Percentiles rank a stretch among this genome's conserved stretches.
Evolutionary conservation across 495 filamentous ascomycete species (phyloP).

Genomic region (Aspergillus haitiensis): DNA sequence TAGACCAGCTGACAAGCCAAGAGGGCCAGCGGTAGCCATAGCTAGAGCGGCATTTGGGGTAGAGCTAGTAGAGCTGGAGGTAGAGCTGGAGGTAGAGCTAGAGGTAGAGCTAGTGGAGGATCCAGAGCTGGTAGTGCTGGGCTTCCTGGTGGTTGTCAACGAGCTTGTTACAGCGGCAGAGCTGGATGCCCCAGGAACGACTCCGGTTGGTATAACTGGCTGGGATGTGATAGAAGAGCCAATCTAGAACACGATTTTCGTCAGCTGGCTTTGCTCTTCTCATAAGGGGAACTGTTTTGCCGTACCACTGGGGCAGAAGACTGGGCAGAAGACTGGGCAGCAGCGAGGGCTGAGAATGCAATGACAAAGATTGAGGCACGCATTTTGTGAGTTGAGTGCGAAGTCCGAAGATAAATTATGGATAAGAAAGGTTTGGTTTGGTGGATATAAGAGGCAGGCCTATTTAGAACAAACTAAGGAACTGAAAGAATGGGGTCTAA

Average conservation of each 20-base stretch:
- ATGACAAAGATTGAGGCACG: conserved; percentile 42
- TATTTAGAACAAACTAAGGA: background rate
- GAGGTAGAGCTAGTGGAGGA: conserved; percentile 4
- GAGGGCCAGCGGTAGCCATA: conserved; percentile 39
- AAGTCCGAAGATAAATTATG: conserved; percentile 1
- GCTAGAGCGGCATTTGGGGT: conserved; percentile 33
- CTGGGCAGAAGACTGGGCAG: conserved; percentile 31
- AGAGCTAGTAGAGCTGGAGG: conserved; percentile 19
- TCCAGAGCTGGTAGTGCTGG: background rate
- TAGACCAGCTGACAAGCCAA: conserved; percentile 39
- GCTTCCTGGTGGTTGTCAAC: conserved; percentile 6
- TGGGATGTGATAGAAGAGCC: conserved; percentile 19
- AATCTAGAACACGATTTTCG: background rate
- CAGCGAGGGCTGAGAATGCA: conserved; percentile 44
- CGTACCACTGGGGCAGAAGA: conserved; percentile 6
- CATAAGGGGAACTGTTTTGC: background rate
- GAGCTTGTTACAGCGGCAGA: conserved; percentile 10
- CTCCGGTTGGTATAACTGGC: conserved; percentile 29
- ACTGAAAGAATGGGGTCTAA: conserved; percentile 9
- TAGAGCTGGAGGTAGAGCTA: conserved; percentile 8
- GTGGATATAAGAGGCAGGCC: background rate
- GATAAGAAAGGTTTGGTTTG: conserved; percentile 14
- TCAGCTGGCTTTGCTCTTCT: background rate
- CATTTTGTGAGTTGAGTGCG: conserved; percentile 36
- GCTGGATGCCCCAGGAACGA: conserved; percentile 20